A percentile compares a stretch with the other conserved stretches of the same genome.
Evolutionary conservation across 352 stramenopile genomes (phyloP).

Genomic region (Halophytophthora batemanensis): DNA sequence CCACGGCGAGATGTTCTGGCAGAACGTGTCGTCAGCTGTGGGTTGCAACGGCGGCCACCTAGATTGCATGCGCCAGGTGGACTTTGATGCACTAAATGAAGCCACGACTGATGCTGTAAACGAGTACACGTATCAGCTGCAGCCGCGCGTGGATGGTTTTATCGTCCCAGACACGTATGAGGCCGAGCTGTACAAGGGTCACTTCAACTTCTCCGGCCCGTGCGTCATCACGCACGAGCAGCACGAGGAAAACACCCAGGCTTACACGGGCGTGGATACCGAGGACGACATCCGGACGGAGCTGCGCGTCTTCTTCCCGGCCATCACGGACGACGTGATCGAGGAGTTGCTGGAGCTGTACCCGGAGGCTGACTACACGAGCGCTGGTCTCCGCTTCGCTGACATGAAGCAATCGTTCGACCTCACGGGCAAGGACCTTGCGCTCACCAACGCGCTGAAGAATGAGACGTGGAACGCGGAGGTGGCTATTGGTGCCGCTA

Average conservation of each 20-base stretch:
- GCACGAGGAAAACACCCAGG: conserved; percentile 16
- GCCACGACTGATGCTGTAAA: conserved; percentile 8
- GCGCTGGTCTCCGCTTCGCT: conserved; percentile 19
- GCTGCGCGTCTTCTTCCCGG: conserved; percentile 23
- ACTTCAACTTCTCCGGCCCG: conserved; percentile 30
- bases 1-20: conserved; percentile 25
- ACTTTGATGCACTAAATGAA: conserved; percentile 8
- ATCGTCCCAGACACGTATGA: conserved; percentile 28
- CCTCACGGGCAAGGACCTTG: conserved; percentile 16
- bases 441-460: conserved; percentile 18
- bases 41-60: conserved; percentile 18
- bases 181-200: conserved; percentile 22
- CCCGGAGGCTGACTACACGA: conserved; percentile 17
- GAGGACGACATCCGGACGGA: conserved; percentile 17
- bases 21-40: conserved; percentile 18
- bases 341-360: conserved; percentile 19
- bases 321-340: conserved; percentile 20
- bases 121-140: conserved; percentile 22
- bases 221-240: conserved; percentile 24
- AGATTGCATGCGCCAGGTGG: conserved; percentile 22
- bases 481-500: conserved; percentile 10
- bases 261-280: conserved; percentile 11
- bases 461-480: conserved; percentile 28
- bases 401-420: conserved; percentile 29
- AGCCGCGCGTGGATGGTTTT: conserved; percentile 23